phyloP scores from a whole-genome alignment of 768 basidiomycete genomes.

The Pilatotrama ljubarskyi region DNA sequence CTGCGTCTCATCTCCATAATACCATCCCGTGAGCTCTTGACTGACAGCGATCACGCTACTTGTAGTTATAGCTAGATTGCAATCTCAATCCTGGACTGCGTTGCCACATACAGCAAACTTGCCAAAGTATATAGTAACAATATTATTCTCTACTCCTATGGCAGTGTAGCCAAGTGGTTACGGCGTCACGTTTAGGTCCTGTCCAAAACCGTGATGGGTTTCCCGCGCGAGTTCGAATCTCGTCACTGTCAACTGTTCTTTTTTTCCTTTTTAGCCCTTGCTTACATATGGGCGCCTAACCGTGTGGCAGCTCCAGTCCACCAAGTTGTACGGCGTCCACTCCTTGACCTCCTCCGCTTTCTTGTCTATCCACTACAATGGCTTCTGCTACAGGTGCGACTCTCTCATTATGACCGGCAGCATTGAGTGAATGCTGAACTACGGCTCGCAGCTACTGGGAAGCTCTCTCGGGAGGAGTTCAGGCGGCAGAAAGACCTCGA shows the following conservation, averaged over 20 bases:
- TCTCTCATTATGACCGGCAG: not conserved
- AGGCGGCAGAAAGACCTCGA: slow-evolving; percentile 95
- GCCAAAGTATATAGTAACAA: no score
- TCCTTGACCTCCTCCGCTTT: slow-evolving; percentile 1
- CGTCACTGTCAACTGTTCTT: slow-evolving; percentile 48
- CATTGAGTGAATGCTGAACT: not conserved
- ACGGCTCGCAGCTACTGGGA: slow-evolving; percentile 51
- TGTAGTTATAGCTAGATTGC: slow-evolving; percentile 16
- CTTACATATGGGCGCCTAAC: slow-evolving; percentile 3
- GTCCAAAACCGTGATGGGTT: slow-evolving; percentile 52
- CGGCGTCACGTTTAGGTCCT: slow-evolving; percentile 57
- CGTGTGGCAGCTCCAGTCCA: not conserved
- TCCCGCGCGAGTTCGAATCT: slow-evolving; percentile 62
- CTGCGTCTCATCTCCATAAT: slow-evolving; percentile 14
- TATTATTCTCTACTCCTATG: slow-evolving; percentile 16
- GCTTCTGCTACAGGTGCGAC: slow-evolving; percentile 23
- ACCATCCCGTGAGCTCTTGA: slow-evolving; percentile 12
- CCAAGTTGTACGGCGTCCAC: not conserved
- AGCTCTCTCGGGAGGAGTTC: slow-evolving; percentile 92
- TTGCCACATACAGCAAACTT: no score
- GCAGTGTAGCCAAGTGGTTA: slow-evolving; percentile 63
- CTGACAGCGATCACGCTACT: slow-evolving; percentile 10
- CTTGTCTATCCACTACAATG: slow-evolving; percentile 10
- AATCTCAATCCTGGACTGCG: not conserved
- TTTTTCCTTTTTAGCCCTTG: not conserved